phyloP scores from a whole-genome alignment of 2,329 filamentous ascomycete species.

The Clonostachys rosea region DNA sequence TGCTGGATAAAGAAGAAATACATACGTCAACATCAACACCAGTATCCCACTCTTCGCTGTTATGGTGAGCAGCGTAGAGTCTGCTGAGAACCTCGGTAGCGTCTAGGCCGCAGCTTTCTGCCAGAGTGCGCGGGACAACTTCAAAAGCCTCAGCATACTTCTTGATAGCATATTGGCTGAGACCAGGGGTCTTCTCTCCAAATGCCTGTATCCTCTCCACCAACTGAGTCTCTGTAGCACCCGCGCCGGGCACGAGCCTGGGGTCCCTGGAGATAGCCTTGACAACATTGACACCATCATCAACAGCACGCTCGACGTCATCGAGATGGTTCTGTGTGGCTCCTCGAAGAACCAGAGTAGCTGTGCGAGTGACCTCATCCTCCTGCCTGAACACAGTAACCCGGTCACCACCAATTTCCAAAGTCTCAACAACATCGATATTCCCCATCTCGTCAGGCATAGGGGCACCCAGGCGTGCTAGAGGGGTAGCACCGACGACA shows the following conservation, averaged over 20 bases:
- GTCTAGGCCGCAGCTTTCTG: conserved; percentile 91
- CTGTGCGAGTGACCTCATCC: conserved; percentile 84
- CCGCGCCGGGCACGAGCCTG: conserved; percentile 86
- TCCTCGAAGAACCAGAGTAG: conserved; percentile 89
- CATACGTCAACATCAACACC: conserved; percentile 86
- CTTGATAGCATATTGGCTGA: conserved; percentile 94
- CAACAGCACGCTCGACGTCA: conserved; percentile 92
- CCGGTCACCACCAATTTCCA: conserved; percentile 95
- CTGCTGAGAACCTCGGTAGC: conserved; percentile 94
- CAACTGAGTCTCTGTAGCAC: conserved; percentile 90
- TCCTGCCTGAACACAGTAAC: conserved; percentile 99
- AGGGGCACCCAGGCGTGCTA: conserved; percentile 89
- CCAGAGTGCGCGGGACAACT: conserved; percentile 88
- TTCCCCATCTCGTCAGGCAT: conserved; percentile 99
- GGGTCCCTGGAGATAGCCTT: conserved; percentile 96
- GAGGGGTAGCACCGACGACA: conserved; percentile 92
- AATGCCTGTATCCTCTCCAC: conserved; percentile 87
- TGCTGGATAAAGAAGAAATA: not conserved
- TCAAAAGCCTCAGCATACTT: conserved; percentile 98
- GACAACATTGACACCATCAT: conserved; percentile 97
- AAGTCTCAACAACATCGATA: conserved; percentile 91
- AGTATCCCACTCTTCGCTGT: conserved; percentile 82
- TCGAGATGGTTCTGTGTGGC: conserved; percentile 98
- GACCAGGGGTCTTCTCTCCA: conserved; percentile 86
- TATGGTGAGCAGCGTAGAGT: conserved; percentile 88